phyloP scores from a whole-genome alignment of 768 basidiomycete species.

The Tubosaeta brunneosetosa region DNA sequence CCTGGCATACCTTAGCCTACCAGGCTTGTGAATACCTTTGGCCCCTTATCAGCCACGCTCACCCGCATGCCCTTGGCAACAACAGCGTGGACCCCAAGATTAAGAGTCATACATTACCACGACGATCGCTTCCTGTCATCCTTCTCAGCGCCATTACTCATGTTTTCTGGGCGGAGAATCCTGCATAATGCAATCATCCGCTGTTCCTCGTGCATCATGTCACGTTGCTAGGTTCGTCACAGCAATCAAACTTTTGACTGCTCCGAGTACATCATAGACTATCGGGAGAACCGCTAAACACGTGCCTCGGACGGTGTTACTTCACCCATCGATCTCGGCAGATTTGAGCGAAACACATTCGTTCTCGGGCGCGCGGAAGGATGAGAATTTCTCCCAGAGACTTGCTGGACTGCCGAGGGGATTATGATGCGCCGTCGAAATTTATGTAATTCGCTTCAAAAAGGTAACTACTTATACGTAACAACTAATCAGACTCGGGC shows the following conservation, averaged over 20 bases:
- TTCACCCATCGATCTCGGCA: background rate
- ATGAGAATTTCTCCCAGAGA: background rate
- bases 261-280: background rate
- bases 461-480: background rate
- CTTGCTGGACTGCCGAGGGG: background rate
- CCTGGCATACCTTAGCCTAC: background rate
- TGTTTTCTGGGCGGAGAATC: background rate
- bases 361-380: background rate
- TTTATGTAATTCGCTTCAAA: background rate
- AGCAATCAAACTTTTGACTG: background rate
- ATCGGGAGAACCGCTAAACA: background rate
- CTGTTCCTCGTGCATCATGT: background rate
- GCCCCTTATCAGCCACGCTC: background rate
- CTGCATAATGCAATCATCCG: background rate
- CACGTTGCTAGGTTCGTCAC: background rate
- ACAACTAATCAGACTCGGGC: background rate
- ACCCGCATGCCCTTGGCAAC: background rate
- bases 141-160: background rate
- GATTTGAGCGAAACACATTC: background rate
- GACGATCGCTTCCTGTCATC: constrained; percentile 10
- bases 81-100: constrained; percentile 3
- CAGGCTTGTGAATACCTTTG: background rate
- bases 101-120: constrained; percentile 14
- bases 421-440: background rate
- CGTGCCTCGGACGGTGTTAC: background rate